phyloP scores from a whole-genome alignment of 805 yeast genomes.

The Torulaspora franciscae region DNA sequence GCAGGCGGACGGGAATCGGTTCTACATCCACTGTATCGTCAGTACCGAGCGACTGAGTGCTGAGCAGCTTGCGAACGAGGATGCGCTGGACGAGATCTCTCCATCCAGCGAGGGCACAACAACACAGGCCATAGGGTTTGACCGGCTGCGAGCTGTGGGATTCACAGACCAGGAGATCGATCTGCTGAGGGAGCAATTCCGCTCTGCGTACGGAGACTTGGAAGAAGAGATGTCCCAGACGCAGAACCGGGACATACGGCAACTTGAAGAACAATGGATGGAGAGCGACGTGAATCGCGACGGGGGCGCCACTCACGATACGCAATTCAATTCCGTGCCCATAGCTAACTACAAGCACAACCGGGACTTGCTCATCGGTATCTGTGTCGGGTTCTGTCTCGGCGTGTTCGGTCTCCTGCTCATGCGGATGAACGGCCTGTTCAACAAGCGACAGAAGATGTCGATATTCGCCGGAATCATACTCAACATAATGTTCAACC shows the following conservation, averaged over 20 bases:
- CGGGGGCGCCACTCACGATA: constrained; percentile 45
- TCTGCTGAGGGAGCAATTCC: constrained; percentile 69
- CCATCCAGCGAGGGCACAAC: constrained; percentile 27
- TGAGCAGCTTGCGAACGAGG: constrained; percentile 57
- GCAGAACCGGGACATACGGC: constrained; percentile 43
- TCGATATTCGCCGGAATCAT: constrained; percentile 67
- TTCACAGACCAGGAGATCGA: constrained; percentile 72
- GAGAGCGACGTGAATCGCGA: constrained; percentile 74
- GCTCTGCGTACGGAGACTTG: constrained; percentile 55
- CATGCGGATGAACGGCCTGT: constrained; percentile 53
- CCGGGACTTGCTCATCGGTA: constrained; percentile 64
- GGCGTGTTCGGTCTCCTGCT: constrained; percentile 70
- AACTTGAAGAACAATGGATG: constrained; percentile 83
- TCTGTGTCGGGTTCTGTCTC: constrained; percentile 65
- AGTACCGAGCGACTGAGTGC: constrained; percentile 46
- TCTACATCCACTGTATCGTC: constrained; percentile 75
- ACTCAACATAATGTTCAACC: constrained; percentile 63
- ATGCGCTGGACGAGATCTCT: constrained; percentile 44
- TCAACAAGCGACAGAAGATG: constrained; percentile 59
- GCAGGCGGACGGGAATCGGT: constrained; percentile 25
- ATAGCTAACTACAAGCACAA: constrained; percentile 45
- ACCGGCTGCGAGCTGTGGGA: constrained; percentile 76
- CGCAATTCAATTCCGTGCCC: constrained; percentile 41
- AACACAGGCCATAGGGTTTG: constrained; percentile 73
- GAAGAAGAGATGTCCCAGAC: constrained; percentile 21